phyloP scores from a whole-genome alignment of 371 early-diverging fungal species.

The Rhizopus sp. region DNA sequence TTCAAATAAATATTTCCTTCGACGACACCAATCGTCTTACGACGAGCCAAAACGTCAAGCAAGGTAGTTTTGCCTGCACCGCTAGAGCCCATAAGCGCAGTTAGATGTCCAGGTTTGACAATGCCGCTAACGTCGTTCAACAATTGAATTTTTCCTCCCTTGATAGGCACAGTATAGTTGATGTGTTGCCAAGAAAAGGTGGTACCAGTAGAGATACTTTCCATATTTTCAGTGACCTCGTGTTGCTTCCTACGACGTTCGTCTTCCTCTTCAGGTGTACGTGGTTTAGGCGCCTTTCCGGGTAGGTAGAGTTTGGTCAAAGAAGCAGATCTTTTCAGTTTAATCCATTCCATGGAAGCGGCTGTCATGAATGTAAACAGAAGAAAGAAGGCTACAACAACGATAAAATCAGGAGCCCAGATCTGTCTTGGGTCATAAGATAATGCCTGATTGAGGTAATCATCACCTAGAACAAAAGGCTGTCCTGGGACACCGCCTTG shows the following conservation, averaged over 20 bases:
- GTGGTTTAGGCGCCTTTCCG: conserved; percentile 29
- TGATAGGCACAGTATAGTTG: conserved; percentile 57
- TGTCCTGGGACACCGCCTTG: conserved; percentile 56
- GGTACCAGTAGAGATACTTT: conserved; percentile 41
- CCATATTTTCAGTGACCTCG: conserved; percentile 33
- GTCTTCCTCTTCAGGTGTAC: conserved; percentile 25
- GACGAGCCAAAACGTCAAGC: conserved; percentile 77
- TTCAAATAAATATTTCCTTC: conserved; percentile 70
- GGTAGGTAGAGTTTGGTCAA: conserved; percentile 52
- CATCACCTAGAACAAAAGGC: conserved; percentile 53
- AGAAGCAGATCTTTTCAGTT: conserved; percentile 43
- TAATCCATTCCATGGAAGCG: conserved; percentile 45
- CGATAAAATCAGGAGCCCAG: conserved; percentile 45
- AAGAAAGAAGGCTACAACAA: conserved; percentile 29
- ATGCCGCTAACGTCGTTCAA: conserved; percentile 50
- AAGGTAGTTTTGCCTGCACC: conserved; percentile 92
- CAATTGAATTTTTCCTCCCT: conserved; percentile 53
- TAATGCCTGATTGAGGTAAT: conserved; percentile 65
- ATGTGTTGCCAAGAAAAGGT: conserved; percentile 60
- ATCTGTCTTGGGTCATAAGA: conserved; percentile 23
- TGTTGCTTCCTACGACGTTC: conserved; percentile 27
- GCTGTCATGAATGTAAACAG: conserved; percentile 47
- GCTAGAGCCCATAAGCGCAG: conserved; percentile 82
- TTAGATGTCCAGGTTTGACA: conserved; percentile 67
- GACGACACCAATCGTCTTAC: conserved; percentile 76